Evolutionary conservation across 2,329 filamentous ascomycete species (phyloP).

Genomic region (Coniosporium tulheliwenetii): DNA sequence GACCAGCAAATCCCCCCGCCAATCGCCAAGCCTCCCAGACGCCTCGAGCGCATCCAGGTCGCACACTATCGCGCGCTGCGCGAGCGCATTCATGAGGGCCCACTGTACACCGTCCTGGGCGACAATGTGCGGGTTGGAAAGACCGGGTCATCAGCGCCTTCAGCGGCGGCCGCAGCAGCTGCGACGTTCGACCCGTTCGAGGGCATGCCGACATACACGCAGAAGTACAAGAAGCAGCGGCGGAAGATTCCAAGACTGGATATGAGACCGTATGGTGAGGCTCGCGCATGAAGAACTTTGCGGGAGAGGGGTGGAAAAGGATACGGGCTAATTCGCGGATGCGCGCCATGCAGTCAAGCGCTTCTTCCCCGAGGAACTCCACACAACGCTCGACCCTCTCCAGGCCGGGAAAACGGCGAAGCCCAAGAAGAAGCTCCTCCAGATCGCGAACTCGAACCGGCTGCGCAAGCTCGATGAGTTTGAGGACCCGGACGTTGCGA

Average conservation of each 20-base stretch:
- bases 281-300: constrained; percentile 2
- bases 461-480: constrained; percentile 20
- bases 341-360: constrained; percentile 27
- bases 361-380: constrained; percentile 44
- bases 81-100: constrained; percentile 41
- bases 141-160: constrained; percentile 1
- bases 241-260: constrained; percentile 38
- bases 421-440: constrained; percentile 16
- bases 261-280: constrained; percentile 37
- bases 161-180: constrained; percentile 6
- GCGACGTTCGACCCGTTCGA: constrained; percentile 44
- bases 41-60: constrained; percentile 30
- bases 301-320: background rate
- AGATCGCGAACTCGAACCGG: constrained; percentile 15
- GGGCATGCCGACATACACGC: constrained; percentile 44
- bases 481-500: constrained; percentile 10
- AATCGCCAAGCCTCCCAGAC: constrained; percentile 22
- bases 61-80: constrained; percentile 35
- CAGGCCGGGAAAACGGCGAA: constrained; percentile 4
- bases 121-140: constrained; percentile 28
- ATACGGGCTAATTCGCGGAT: background rate
- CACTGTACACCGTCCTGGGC: constrained; percentile 40
- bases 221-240: constrained; percentile 41
- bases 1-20: constrained; percentile 17
- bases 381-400: constrained; percentile 31